A percentile compares a stretch with the other conserved stretches of the same genome.
Conservation (phyloP, 345 rosid species). For the Arabis hirsuta region DNA sequence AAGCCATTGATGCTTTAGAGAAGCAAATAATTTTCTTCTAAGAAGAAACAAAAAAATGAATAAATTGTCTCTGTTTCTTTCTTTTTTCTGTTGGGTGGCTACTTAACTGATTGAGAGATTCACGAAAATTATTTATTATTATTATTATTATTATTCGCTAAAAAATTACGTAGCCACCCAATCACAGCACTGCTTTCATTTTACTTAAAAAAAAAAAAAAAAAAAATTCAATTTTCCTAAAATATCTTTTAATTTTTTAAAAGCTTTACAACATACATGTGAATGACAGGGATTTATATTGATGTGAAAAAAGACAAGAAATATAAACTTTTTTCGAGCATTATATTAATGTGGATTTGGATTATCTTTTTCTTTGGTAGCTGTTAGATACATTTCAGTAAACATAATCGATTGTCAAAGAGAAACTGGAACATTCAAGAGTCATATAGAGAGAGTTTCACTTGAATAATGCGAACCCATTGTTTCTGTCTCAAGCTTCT, state of each 20-base stretch:
- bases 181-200: background rate
- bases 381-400: background rate
- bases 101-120: background rate
- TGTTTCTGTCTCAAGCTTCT: conserved; percentile 23
- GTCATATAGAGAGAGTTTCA: background rate
- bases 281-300: too few relatives aligned
- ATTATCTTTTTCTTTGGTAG: background rate
- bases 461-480: conserved; percentile 1
- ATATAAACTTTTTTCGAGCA: too few relatives aligned
- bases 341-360: background rate
- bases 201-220: too few relatives aligned
- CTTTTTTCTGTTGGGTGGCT: background rate
- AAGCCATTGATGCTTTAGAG: conserved; percentile 56
- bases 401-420: background rate
- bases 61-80: background rate
- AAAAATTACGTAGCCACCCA: conserved; percentile 27
- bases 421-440: conserved; percentile 5
- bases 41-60: too few relatives aligned
- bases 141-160: background rate
- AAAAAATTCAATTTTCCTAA: background rate
- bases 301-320: too few relatives aligned
- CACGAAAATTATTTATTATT: background rate
- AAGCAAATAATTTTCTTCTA: background rate
- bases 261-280: too few relatives aligned
- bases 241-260: too few relatives aligned